phyloP scores from a whole-genome alignment of 176 grass and related monocot genomes.

The Oryza officinalis region DNA sequence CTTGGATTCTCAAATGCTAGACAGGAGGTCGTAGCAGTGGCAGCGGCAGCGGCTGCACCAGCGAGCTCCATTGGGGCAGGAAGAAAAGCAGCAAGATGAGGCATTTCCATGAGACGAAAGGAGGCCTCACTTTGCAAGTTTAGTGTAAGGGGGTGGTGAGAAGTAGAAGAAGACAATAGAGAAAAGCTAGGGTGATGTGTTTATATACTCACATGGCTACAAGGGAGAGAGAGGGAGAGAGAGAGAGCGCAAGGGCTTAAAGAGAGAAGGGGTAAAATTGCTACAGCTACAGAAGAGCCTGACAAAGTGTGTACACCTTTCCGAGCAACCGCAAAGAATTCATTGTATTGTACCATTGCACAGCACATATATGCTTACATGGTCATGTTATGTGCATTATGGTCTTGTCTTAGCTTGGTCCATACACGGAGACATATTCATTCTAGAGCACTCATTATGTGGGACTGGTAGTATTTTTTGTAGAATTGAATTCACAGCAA shows the following conservation, averaged over 20 bases:
- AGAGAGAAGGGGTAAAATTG: background rate
- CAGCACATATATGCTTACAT: slow-evolving; percentile 29
- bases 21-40: background rate
- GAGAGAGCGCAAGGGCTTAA: too few relatives aligned
- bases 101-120: background rate
- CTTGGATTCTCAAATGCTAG: slow-evolving; percentile 23
- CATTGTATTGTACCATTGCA: slow-evolving; percentile 25
- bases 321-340: slow-evolving; percentile 36
- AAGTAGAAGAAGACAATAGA: slow-evolving; percentile 30
- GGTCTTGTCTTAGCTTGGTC: slow-evolving; percentile 24
- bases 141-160: background rate
- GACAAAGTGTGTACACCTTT: slow-evolving; percentile 32
- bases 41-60: background rate
- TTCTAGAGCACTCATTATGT: background rate
- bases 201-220: slow-evolving; percentile 35
- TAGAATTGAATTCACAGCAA: background rate
- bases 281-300: slow-evolving; percentile 5
- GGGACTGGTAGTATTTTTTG: background rate
- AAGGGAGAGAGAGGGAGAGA: background rate
- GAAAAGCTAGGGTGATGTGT: slow-evolving; percentile 34
- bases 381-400: slow-evolving; percentile 9
- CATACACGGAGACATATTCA: slow-evolving; percentile 9
- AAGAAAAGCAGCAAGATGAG: slow-evolving; percentile 19
- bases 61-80: slow-evolving; percentile 27
- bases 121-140: background rate